Percentiles rank a stretch among this genome's conserved stretches.
Evolutionary conservation across 2,329 filamentous ascomycete species (phyloP).

Genomic region (Penicillium sp.): DNA sequence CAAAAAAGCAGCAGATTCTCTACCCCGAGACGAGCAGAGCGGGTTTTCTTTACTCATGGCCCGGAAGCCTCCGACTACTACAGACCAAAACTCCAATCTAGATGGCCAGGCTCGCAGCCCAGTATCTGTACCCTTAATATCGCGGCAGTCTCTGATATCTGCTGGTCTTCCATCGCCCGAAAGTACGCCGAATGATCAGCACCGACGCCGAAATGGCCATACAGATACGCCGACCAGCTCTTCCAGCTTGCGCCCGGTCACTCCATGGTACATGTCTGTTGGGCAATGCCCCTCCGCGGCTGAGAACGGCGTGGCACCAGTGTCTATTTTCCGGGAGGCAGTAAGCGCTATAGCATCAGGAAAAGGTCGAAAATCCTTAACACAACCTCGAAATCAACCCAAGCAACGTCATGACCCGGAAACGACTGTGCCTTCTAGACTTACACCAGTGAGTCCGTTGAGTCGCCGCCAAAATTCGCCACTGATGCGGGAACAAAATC

Average conservation of each 20-base stretch:
- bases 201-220: not conserved
- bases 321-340: too few species aligned
- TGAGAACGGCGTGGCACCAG: too few species aligned
- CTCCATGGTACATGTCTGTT: slow-evolving; percentile 13
- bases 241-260: slow-evolving; percentile 2
- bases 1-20: not conserved
- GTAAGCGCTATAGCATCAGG: too few species aligned
- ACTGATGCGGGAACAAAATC: not conserved
- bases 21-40: not conserved
- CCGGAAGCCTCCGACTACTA: not conserved
- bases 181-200: not conserved
- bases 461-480: not conserved
- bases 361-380: too few species aligned
- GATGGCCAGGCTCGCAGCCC: not conserved
- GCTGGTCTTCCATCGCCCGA: not conserved
- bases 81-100: not conserved
- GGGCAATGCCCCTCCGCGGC: too few species aligned
- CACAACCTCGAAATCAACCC: too few species aligned
- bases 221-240: not conserved
- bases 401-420: too few species aligned
- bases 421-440: not conserved
- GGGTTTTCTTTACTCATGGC: slow-evolving; percentile 14
- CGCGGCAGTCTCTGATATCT: not conserved
- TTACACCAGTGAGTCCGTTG: slow-evolving; percentile 7
- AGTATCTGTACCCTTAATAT: not conserved